Evolutionary conservation across 257 asterid species (phyloP), one percentile per base, ranked within the genome.

Genomic region (Ballota nigra): DNA sequence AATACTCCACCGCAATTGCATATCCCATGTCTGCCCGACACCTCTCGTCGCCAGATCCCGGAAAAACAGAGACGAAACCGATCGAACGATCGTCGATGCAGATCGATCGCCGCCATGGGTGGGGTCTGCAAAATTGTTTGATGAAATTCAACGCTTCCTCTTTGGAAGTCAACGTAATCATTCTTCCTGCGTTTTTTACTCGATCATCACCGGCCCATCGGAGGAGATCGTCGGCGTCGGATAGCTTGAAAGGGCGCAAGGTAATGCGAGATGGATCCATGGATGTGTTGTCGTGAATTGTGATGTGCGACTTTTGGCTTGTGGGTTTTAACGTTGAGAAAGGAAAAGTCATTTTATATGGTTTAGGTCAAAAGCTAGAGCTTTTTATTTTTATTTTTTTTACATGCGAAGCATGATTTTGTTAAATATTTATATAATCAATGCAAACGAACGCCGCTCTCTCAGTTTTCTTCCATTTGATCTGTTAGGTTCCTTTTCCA

Each of bases 161-260:
- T 66, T 60, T 78, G 9, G 88, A 79, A 13, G 82, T 63, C 69
- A 85, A 12, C 0, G 88, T 73, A 23, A 56, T 78, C 84, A 82
- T 79, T 41, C 76, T 52, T 66, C 71, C 60, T 58, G 53, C 61
- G 3, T 33, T 49, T 0, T 79, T 85, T 7, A 87, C 85, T 24
- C 83, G 76, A 66, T 87, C 90, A 51, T 87, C 87, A 8, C 86
- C 88, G 0, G 86, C 87, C 90, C 89, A 87, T 19, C 52, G 40
- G 2, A 87, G 73, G 12, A 87, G 34, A 69, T 83, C 87, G 45
- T 79, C 85, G 1, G 67, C 84, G 49, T 85, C 88, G 0, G 80
- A 34, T 8, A 75, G 77, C 60, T 29, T 43, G 66, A 82, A 84
- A 6, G 78, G 80, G 6, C 88, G 84, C 43, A 84, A 68, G 4